A percentile compares a stretch with the other conserved stretches of the same genome.
Evolutionary conservation across 106 monocot species (phyloP).

Genomic region (Dioscorea alata): DNA sequence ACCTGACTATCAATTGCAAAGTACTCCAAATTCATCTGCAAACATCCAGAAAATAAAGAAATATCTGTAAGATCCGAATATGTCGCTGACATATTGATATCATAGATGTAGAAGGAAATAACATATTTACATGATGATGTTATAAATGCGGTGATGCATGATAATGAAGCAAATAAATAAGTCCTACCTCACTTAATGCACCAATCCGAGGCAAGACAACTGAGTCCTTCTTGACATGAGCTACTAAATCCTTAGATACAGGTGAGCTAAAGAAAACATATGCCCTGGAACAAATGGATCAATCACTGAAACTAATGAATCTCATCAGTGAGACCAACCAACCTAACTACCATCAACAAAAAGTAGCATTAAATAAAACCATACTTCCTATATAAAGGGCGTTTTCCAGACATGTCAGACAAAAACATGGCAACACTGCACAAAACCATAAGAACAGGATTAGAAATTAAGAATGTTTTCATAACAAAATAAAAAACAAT

Average conservation of each 20-base stretch:
- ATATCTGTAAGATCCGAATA: background rate
- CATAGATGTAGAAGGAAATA: background rate
- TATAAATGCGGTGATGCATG: background rate
- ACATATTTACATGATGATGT: background rate
- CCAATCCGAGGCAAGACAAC: slow-evolving; percentile 76
- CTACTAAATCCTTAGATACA: slow-evolving; percentile 53
- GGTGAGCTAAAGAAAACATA: slow-evolving; percentile 72
- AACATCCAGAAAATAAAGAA: slow-evolving; percentile 21
- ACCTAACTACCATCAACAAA: background rate
- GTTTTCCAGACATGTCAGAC: slow-evolving; percentile 96
- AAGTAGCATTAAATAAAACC: slow-evolving; percentile 5
- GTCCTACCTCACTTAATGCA: slow-evolving; percentile 63
- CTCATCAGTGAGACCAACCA: background rate
- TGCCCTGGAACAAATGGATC: slow-evolving; percentile 34
- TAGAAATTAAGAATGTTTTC: background rate
- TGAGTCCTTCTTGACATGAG: slow-evolving; percentile 67
- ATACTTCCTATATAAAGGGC: slow-evolving; percentile 94
- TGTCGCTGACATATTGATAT: background rate
- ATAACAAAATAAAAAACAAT: too few species aligned
- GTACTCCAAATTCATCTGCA: slow-evolving; percentile 88
- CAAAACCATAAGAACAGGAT: slow-evolving; percentile 3
- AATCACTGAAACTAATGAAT: background rate
- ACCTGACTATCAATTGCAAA: slow-evolving; percentile 82
- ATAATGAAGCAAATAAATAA: background rate
- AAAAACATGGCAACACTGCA: slow-evolving; percentile 92